Evolutionary conservation across 805 yeast genomes (phyloP), one percentile per base, ranked within the genome.

Genomic region (Spathaspora boniae): DNA sequence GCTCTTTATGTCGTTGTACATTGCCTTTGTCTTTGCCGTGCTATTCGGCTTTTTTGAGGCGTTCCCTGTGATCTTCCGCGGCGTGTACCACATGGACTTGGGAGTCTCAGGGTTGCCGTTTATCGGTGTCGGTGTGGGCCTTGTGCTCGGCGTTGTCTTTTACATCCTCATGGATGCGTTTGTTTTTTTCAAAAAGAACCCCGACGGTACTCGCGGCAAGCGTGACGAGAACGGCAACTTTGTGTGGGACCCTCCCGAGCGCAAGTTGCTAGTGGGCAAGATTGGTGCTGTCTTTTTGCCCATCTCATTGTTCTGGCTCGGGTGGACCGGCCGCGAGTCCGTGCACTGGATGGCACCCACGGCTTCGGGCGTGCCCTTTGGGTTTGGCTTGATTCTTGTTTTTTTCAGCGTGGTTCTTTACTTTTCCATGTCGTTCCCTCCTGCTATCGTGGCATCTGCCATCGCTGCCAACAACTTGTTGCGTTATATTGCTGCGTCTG

Each of bases 381-480:
- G 94, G 1, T 81, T 81, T 50, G 84, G 88, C 6, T 63, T 85
- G 41, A 72, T 85, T 37, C 62, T 83, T 48, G 74, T 85, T 34
- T 85, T 85, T 66, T 81, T 84, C 58, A 65, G 85, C 15, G 74
- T 78, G 31, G 68, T 84, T 51, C 72, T 78, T 31, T 85, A 84
- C 55, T 81, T 84, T 57, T 65, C 84, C 23, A 69, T 78, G 70
- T 57, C 83, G 4, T 85, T 78, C 56, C 91, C 93, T 18, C 87
- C 91, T 31, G 58, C 78, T 22, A 72, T 74, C 22, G 82, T 86
- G 16, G 95, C 96, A 0, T 80, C 91, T n/a, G 91, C 94, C 3
- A 58, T 86, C 42, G 95, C 95, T 23, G 96, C 95, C 9, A 88
- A 87, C 61, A 86, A 85, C 55, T 66, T 88, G 51, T 58, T 81